Evolutionary conservation across 225 moss, liverwort and hornwort genomes (phyloP).

Genomic region (Bryoerythrophyllum caledonicum): DNA sequence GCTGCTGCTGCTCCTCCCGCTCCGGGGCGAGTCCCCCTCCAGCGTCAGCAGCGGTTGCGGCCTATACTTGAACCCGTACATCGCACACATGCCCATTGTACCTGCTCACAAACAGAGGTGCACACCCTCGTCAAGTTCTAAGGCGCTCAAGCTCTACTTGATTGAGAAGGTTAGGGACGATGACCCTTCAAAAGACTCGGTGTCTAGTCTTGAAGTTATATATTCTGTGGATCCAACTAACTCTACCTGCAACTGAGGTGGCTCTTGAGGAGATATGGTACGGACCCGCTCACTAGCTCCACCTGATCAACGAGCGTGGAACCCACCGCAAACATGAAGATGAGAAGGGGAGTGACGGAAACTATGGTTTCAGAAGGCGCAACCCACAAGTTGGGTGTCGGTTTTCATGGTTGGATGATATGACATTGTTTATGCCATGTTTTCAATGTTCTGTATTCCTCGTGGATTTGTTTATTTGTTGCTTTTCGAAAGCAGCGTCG

Average conservation of each 20-base stretch:
- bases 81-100: constrained; percentile 50
- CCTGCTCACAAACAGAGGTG: too few species aligned
- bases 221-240: too few species aligned
- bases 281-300: not conserved
- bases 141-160: too few species aligned
- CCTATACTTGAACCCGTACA: constrained; percentile 37
- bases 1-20: constrained; percentile 33
- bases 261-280: too few species aligned
- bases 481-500: not conserved
- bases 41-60: constrained; percentile 11
- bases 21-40: constrained; percentile 25
- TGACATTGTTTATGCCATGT: not conserved
- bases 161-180: too few species aligned
- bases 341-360: not conserved
- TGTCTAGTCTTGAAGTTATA: too few species aligned
- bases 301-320: not conserved
- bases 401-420: not conserved
- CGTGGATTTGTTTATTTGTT: not conserved
- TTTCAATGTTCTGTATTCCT: not conserved
- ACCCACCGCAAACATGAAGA: not conserved
- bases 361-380: not conserved
- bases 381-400: not conserved
- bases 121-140: too few species aligned
- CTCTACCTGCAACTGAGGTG: too few species aligned
- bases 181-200: too few species aligned